Percentiles rank a stretch among this genome's conserved stretches.
Conservation (phyloP, 345 rosid species). For the Psidium friedrichsthalianum region DNA sequence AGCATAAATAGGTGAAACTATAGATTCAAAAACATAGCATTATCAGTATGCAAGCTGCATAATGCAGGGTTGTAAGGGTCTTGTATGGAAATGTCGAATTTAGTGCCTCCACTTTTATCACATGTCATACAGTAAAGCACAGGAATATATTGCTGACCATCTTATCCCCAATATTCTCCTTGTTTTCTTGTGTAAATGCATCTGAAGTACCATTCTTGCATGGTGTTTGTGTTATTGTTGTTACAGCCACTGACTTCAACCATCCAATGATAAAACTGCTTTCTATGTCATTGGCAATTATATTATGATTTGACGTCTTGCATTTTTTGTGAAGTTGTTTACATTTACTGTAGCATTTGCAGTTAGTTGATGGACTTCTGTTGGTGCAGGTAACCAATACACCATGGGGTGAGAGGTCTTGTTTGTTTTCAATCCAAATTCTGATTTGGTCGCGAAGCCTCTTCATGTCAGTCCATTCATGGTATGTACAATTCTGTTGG, state of each 20-base stretch:
- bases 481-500: conserved; percentile 28
- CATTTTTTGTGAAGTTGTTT: not conserved
- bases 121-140: not conserved
- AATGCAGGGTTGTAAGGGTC: not conserved
- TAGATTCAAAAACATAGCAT: not conserved
- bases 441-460: conserved; percentile 79
- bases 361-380: not conserved
- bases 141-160: not conserved
- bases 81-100: not conserved
- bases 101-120: not conserved
- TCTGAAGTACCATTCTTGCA: not conserved
- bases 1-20: not conserved
- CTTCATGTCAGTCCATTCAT: conserved; percentile 96
- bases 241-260: not conserved
- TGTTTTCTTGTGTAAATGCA: not conserved
- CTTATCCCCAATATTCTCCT: not conserved
- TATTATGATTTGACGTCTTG: not conserved
- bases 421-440: conserved; percentile 68
- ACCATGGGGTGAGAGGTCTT: conserved; percentile 90
- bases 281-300: not conserved
- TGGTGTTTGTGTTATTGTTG: not conserved
- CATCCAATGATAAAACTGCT: not conserved
- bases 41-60: not conserved
- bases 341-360: not conserved
- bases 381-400: conserved; percentile 76